Percentiles rank a stretch among this genome's conserved stretches.
Conservation (phyloP, 805 yeast species). For the Spencermartinsiella europaea region DNA sequence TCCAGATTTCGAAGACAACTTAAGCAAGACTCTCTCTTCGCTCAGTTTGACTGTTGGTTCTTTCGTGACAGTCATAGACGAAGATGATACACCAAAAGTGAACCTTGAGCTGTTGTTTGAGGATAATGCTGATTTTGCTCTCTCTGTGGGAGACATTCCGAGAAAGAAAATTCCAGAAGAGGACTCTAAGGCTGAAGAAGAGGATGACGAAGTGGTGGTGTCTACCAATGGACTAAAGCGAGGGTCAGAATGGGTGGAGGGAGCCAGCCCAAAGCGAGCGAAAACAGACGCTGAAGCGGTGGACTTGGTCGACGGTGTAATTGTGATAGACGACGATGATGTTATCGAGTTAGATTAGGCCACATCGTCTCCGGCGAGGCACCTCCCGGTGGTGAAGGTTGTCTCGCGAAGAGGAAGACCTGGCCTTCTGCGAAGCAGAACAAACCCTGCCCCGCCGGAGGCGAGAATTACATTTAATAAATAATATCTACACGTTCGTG, state of each 20-base stretch:
- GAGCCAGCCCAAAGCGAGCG: conserved; percentile 7
- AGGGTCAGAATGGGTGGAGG: conserved; percentile 1
- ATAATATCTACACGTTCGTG: too few species aligned
- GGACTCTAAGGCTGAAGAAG: conserved; percentile 4
- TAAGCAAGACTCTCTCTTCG: conserved; percentile 41
- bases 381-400: background rate
- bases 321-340: conserved; percentile 20
- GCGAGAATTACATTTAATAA: too few species aligned
- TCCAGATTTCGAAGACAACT: conserved; percentile 80
- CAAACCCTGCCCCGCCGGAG: too few species aligned
- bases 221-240: conserved; percentile 3
- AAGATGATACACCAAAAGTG: conserved; percentile 69
- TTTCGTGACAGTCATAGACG: conserved; percentile 69
- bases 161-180: background rate
- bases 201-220: conserved; percentile 3
- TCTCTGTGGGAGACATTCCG: conserved; percentile 9
- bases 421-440: too few species aligned
- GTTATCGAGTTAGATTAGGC: conserved; percentile 24
- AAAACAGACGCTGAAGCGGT: conserved; percentile 15
- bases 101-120: conserved; percentile 32
- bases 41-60: conserved; percentile 59
- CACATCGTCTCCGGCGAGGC: too few species aligned
- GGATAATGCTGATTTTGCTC: conserved; percentile 1
- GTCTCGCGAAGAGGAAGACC: background rate
- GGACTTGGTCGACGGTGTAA: conserved; percentile 4